Percentiles rank a stretch among this genome's conserved stretches.
Evolutionary conservation across 352 stramenopile genomes (phyloP).

Genomic region (Globisporangium emineosum): DNA sequence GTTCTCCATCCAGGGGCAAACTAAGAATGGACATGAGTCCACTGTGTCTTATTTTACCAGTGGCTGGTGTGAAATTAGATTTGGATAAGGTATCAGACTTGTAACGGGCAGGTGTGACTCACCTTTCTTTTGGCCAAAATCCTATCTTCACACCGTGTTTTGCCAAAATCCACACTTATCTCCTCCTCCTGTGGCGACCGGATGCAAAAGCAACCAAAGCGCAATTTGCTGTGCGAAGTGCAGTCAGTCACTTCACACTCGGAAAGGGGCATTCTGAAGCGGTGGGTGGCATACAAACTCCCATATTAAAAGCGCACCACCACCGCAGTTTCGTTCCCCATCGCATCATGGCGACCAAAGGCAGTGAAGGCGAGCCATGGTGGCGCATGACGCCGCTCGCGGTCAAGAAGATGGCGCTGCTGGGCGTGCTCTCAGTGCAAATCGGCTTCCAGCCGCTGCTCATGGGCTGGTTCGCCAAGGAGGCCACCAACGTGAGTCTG

Average conservation of each 20-base stretch:
- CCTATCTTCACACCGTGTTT: neutral
- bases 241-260: neutral
- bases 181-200: neutral
- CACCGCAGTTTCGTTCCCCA: neutral
- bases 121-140: neutral
- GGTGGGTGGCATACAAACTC: constrained; percentile 1
- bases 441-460: constrained; percentile 78
- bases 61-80: no score
- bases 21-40: no score
- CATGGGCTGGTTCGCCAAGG: constrained; percentile 68
- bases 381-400: constrained; percentile 33
- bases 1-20: no score
- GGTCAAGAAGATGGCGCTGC: constrained; percentile 51
- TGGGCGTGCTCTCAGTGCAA: constrained; percentile 65
- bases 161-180: neutral
- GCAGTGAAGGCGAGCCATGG: neutral
- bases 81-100: no score
- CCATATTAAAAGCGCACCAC: neutral
- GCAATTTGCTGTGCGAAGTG: no score
- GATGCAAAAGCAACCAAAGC: neutral
- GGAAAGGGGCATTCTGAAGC: neutral
- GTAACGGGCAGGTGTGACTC: neutral
- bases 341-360: neutral
- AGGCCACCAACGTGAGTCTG: constrained; percentile 57
- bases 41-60: no score